phyloP scores from a whole-genome alignment of 179 eudicot species.

The Beta lomatogona region DNA sequence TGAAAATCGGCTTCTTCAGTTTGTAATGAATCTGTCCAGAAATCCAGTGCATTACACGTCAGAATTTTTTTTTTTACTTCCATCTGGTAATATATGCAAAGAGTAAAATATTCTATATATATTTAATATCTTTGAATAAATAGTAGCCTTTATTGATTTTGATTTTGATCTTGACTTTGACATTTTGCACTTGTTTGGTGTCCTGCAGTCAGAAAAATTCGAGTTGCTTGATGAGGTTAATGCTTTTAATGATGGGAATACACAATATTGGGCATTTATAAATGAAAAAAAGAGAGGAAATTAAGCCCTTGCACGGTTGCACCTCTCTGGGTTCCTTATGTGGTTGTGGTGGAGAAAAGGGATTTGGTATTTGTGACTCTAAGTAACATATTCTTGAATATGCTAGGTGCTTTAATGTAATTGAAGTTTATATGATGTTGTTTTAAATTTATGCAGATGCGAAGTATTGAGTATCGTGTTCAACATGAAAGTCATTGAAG shows the following conservation, averaged over 20 bases:
- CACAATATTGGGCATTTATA: conserved; percentile 43
- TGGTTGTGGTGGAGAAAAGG: conserved; percentile 57
- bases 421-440: neutral
- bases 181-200: neutral
- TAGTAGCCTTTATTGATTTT: neutral
- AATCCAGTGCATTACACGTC: too few relatives aligned
- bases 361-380: conserved; percentile 56
- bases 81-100: too few relatives aligned
- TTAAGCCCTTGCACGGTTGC: conserved; percentile 66
- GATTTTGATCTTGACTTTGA: neutral
- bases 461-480: conserved; percentile 71
- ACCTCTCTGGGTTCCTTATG: conserved; percentile 70
- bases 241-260: conserved; percentile 48
- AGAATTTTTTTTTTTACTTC: too few relatives aligned
- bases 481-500: conserved; percentile 78
- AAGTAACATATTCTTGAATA: neutral
- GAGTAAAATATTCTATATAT: too few relatives aligned
- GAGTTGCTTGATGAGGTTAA: conserved; percentile 45
- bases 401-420: conserved; percentile 1
- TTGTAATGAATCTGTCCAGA: too few relatives aligned
- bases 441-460: conserved; percentile 51
- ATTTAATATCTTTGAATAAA: neutral
- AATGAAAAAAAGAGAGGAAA: conserved; percentile 70
- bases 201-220: conserved; percentile 51
- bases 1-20: too few relatives aligned